These are phyloP conservation scores for Boletus edulis DNA, from an alignment of 768 basidiomycete species.

Conservation along the genomic window DNA sequence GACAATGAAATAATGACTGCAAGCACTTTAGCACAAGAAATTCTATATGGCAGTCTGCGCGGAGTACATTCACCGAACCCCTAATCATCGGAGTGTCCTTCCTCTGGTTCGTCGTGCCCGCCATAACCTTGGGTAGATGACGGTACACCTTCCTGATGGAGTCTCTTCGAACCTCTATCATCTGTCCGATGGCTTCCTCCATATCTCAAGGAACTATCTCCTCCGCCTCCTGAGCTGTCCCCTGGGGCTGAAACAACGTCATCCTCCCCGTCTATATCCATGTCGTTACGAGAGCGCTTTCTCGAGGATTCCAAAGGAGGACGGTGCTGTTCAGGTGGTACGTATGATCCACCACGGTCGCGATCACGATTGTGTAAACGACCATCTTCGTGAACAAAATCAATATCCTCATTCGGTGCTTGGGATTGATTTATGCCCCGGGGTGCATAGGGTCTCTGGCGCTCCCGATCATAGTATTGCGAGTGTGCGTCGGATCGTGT, in stretches of 20 bases:
- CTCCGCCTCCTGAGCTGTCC: slow-evolving; percentile 28
- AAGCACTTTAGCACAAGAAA: slow-evolving; percentile 34
- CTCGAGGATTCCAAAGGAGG: slow-evolving; percentile 44
- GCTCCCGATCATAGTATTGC: slow-evolving; percentile 51
- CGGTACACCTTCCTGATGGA: slow-evolving; percentile 45
- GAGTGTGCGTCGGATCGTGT: slow-evolving; percentile 48
- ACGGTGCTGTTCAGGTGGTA: slow-evolving; percentile 37
- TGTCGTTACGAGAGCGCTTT: slow-evolving; percentile 60
- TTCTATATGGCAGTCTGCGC: slow-evolving; percentile 28
- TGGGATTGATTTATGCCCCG: slow-evolving; percentile 46
- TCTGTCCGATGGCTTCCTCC: slow-evolving; percentile 39
- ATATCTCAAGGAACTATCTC: slow-evolving; percentile 33
- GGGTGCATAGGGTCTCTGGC: slow-evolving; percentile 48
- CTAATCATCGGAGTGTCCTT: slow-evolving; percentile 32
- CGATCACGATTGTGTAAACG: slow-evolving; percentile 37
- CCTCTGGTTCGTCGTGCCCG: slow-evolving; percentile 32
- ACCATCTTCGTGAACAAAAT: slow-evolving; percentile 55
- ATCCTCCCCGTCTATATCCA: slow-evolving; percentile 60
- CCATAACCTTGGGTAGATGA: slow-evolving; percentile 26
- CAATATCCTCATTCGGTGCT: slow-evolving; percentile 42
- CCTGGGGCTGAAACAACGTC: slow-evolving; percentile 38
- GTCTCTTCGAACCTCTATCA: slow-evolving; percentile 58
- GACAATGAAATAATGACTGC: slow-evolving; percentile 14
- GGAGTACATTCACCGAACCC: slow-evolving; percentile 24
- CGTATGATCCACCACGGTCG: slow-evolving; percentile 36